phyloP scores from a whole-genome alignment of 2,329 filamentous ascomycete genomes.

The Arthrobotrys musiformis region DNA sequence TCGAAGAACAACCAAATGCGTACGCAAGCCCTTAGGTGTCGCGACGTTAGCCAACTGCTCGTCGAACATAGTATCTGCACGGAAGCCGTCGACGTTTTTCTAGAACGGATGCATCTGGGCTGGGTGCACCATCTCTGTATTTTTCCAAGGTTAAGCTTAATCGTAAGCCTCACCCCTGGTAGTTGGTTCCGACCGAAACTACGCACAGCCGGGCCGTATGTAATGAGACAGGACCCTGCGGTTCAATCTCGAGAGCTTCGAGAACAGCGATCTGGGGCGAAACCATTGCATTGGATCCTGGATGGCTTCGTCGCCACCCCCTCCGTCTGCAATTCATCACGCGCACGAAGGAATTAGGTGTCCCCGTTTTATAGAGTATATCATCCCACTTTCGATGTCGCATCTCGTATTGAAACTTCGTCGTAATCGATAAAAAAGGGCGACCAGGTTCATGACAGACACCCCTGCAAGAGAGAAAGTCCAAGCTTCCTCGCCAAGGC shows the following conservation, averaged over 20 bases:
- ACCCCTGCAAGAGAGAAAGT: constrained; percentile 3
- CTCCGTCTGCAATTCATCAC: not conserved
- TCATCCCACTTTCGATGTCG: not conserved
- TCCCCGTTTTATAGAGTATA: not conserved
- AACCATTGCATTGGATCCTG: not conserved
- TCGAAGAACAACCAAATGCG: not conserved
- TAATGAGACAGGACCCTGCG: not conserved
- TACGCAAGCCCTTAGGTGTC: constrained; percentile 15
- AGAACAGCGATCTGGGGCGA: not conserved
- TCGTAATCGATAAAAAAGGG: constrained; percentile 17
- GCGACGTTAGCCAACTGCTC: not conserved
- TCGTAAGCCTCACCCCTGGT: not conserved
- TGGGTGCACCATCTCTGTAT: not conserved
- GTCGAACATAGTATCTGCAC: not conserved
- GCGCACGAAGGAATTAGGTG: not conserved
- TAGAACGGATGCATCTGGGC: not conserved
- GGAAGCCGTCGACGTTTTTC: not conserved
- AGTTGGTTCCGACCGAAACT: not conserved
- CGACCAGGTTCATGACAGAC: not conserved
- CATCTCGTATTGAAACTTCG: not conserved
- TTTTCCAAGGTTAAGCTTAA: not conserved
- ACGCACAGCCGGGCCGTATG: not conserved
- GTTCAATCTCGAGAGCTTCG: not conserved
- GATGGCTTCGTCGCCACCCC: not conserved
- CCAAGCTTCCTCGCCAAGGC: constrained; percentile 8